Evolutionary conservation across 331 rosid species (phyloP), one percentile per base, ranked within the genome.

Genomic region (Stylosanthes scabra): DNA sequence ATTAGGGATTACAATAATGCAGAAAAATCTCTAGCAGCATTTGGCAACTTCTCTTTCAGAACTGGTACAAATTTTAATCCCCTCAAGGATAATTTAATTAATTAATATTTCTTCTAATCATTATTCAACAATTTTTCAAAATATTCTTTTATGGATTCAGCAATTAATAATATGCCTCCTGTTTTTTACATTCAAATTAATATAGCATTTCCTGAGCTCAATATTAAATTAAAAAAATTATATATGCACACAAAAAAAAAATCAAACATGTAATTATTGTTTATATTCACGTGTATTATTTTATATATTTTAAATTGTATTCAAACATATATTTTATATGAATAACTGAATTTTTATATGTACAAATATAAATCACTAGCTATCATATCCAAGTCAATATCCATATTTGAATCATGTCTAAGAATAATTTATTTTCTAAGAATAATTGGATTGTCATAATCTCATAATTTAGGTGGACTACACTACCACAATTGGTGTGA

Each of bases 31-130:
- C 63, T 86, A 57, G 78, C 91, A 76, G 86, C 98, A 3, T 85
- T 91, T 70, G 84, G 90, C 34, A 89, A 89, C 59, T 83, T 89
- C 73, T 91, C 94, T 83, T 81, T 84, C 45, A 89, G 78, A 85
- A 85, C 83, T 68, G 98, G 98, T 91, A 71, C 51, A 89, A 71
- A 56, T 4, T 31, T 76, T 70, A 50, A 20, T 37, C 61, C 29
- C 44, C 20, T n/a, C 50, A 50, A n/a, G 28, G 27, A 6, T 79
- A 44, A 31, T 20, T 20, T 20, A 20, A 20, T 20, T 63, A 34
- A 50, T 9, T 39, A 58, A 56, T 14, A 34, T 15, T 68, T 69
- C 31, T 63, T 50, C n/a, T 20, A 20, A 20, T 20, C 28, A 37
- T 45, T 62, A 31, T 29, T 25, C 34, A 49, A 31, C 37, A 31